These are phyloP conservation scores for Tricholoma furcatifolium DNA, from an alignment of 768 basidiomycete genomes.

Conservation along the genomic window DNA sequence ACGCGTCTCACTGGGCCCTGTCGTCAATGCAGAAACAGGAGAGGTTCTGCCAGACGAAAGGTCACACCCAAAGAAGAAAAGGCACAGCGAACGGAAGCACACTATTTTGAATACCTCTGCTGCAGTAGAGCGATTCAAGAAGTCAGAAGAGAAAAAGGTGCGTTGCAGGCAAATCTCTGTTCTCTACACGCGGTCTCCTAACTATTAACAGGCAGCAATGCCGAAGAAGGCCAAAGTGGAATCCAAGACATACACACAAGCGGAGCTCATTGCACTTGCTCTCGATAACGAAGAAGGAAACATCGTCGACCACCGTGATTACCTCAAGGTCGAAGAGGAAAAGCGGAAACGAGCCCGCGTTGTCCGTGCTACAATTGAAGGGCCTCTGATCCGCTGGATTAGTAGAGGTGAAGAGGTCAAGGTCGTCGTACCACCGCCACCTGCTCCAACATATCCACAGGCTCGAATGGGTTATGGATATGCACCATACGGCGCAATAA, in stretches of 20 bases:
- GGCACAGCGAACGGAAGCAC: slow-evolving; percentile 65
- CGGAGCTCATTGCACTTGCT: slow-evolving; percentile 80
- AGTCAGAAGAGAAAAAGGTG: slow-evolving; percentile 63
- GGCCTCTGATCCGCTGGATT: slow-evolving; percentile 71
- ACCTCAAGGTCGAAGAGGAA: slow-evolving; percentile 79
- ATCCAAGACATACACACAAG: slow-evolving; percentile 64
- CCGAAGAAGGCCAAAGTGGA: slow-evolving; percentile 61
- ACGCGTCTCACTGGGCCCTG: slow-evolving; percentile 54
- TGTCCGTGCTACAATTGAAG: slow-evolving; percentile 59
- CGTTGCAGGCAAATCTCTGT: slow-evolving; percentile 10
- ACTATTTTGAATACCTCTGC: slow-evolving; percentile 73
- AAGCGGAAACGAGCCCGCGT: slow-evolving; percentile 69
- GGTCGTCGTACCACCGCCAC: slow-evolving; percentile 39
- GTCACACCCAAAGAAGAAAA: slow-evolving; percentile 25
- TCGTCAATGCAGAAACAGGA: slow-evolving; percentile 60
- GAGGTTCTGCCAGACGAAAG: slow-evolving; percentile 42
- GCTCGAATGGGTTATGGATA: slow-evolving; percentile 13
- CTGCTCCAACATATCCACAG: slow-evolving; percentile 17
- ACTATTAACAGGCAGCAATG: slow-evolving; percentile 43
- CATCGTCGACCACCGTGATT: slow-evolving; percentile 72
- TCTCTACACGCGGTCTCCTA: background rate
- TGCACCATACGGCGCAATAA: slow-evolving; percentile 9
- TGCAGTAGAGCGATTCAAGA: slow-evolving; percentile 62
- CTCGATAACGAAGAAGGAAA: slow-evolving; percentile 89
- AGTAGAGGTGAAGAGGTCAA: slow-evolving; percentile 62